Base-by-base conservation (phyloP, 2,329 filamentous ascomycete genomes). In the Huntiella decipiens region DNA sequence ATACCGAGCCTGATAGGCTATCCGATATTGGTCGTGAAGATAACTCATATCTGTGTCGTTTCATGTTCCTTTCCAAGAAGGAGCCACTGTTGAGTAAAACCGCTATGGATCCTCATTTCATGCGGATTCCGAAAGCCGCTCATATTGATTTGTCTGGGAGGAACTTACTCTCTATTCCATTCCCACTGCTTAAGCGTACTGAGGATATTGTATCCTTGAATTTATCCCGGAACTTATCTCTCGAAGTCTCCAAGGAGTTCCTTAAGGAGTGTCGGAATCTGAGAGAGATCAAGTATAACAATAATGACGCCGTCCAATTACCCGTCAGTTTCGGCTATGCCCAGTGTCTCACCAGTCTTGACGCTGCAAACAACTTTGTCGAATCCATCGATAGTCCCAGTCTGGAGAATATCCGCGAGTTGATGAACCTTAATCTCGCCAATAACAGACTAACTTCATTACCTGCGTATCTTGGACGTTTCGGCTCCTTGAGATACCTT, bases 1-100 rank as follows among this genome's bases (percentile, higher is more conserved):
- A 96, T 57, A 79, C 83, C 48, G 77, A 85, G 31, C 75, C 75
- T 47, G 91, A 98, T 60, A 77, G 77, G 35, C 77, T 98, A 39
- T 88, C 95, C 58, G 91, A 96, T 51, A 75, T 98, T 44, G 91
- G 91, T 22, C 77, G 91, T 48, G 91, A 98, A 61, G 91, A 98
- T 65, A 94, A 96, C 60, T 92, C 87, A 58, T 98, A 96, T 55
- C 71, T 98, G 10, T 93, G 87, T 58, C 82, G 91, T 4, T 96
- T 98, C 63, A 85, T 91, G 50, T 98, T 98, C 61, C 67, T 95
- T 49, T 87, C 88, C 12, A 64, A 60, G 15, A 28, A 39, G 7
- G 48, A 50, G n/a, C 44, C 40, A n/a, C 76, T 71, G 50, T 67
- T 82, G 17, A 79, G 84, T 52, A 46, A 46, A 11, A 87, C 88